These are phyloP conservation scores for Aristolochia contorta DNA, from an alignment of 164 flowering plant genomes.

Conservation along the genomic window DNA sequence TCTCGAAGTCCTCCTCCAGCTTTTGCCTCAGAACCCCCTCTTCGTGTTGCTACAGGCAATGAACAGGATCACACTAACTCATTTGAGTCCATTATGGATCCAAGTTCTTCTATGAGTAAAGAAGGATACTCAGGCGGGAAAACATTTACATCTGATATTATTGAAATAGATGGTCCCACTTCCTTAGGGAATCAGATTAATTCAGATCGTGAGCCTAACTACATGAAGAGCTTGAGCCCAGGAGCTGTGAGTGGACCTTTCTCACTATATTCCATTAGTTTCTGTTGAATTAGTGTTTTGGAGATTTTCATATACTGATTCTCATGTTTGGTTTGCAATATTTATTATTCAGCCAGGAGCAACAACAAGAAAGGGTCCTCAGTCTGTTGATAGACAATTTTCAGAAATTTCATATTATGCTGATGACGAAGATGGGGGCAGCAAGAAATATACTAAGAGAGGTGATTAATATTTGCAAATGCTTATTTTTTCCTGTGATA, in stretches of 20 bases:
- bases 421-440: slow-evolving; percentile 90
- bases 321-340: too few relatives aligned
- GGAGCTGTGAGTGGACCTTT: slow-evolving; percentile 46
- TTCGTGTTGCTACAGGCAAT: slow-evolving; percentile 24
- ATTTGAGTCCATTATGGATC: slow-evolving; percentile 12
- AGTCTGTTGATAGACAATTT: slow-evolving; percentile 62
- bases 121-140: slow-evolving; percentile 17
- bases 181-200: slow-evolving; percentile 32
- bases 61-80: slow-evolving; percentile 17
- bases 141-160: slow-evolving; percentile 44
- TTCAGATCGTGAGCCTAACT: slow-evolving; percentile 30
- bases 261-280: slow-evolving; percentile 1
- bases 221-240: slow-evolving; percentile 56
- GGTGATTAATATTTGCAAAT: slow-evolving; percentile 31
- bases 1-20: slow-evolving; percentile 82
- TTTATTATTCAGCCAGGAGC: slow-evolving; percentile 65
- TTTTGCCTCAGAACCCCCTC: slow-evolving; percentile 75
- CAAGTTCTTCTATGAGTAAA: slow-evolving; percentile 7
- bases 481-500: too few relatives aligned
- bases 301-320: slow-evolving; percentile 3
- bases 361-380: slow-evolving; percentile 59
- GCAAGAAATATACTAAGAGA: slow-evolving; percentile 67
- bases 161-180: slow-evolving; percentile 64
- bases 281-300: slow-evolving; percentile 1
- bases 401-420: slow-evolving; percentile 88